Evolutionary conservation across 495 filamentous ascomycete genomes (phyloP), one percentile per base, ranked within the genome.

Genomic region (Entonaema liquescens): DNA sequence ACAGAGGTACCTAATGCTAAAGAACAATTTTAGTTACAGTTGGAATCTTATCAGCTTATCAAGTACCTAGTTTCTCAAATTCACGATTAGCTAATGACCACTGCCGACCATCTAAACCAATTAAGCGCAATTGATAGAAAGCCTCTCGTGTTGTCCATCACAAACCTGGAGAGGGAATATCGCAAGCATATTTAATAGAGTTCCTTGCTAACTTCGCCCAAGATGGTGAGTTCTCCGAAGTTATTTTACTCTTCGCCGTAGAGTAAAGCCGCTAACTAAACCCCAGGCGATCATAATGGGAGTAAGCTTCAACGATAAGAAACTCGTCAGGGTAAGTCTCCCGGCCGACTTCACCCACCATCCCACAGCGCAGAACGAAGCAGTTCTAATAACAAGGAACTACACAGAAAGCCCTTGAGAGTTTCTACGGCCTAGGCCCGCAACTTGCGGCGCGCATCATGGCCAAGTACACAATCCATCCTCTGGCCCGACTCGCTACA

Each of bases 401-500:
- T 31, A 19, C 59, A 50, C 76, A 97, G 93, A 92, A 90, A 86
- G 89, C 91, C 13, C 90, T 98, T 61, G 84, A 94, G 80, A 82
- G 83, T 54, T 98, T 98, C 89, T 98, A 97, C 81, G 94, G 92
- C 57, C 87, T 98, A 68, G 95, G 95, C 9, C 84, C 87, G 54
- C 84, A 90, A 59, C 81, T 88, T 17, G 90, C 91, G 42, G 80
- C 84, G 12, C 89, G 89, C 60, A 87, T 99, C 64, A 88, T 98
- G 74, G 92, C 96, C 71, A 93, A 92, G 73, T 90, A 92, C 81
- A 87, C 88, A 76, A 96, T 99, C 79, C 92, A 97, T 80, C 88
- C 91, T 21, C 89, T 84, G 47, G 92, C 93, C 65, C 89, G 88
- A 76, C 83, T 98, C 59, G 89, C 90, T 76, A 83, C 86, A 2